Evolutionary conservation across 2,329 filamentous ascomycete genomes (phyloP).

Genomic region (Diplodia seriata): DNA sequence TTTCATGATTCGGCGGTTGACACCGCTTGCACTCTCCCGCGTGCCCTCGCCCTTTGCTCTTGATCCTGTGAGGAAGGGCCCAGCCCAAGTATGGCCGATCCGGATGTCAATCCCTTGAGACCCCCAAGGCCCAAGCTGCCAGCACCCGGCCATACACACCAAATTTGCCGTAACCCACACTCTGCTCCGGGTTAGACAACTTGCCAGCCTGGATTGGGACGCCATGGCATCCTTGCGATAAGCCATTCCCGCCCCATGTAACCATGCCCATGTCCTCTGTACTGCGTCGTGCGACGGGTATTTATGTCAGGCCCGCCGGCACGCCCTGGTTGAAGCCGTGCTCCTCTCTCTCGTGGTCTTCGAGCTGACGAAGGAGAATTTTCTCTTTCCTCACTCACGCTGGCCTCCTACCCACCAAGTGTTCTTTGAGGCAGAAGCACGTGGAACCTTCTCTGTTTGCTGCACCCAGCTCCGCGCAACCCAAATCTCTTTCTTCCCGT

Average conservation of each 20-base stretch:
- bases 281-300: conserved; percentile 24
- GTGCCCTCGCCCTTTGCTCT: conserved; percentile 2
- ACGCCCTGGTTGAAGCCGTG: background rate
- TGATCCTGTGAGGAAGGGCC: conserved; percentile 4
- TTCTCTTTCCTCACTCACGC: background rate
- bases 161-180: conserved; percentile 18
- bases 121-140: conserved; percentile 2
- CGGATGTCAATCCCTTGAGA: conserved; percentile 20
- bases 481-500: background rate
- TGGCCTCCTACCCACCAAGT: conserved; percentile 6
- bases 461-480: background rate
- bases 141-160: conserved; percentile 20
- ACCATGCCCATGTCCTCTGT: conserved; percentile 15
- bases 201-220: background rate
- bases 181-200: conserved; percentile 18
- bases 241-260: conserved; percentile 26
- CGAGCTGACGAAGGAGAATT: background rate
- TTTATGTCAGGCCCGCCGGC: conserved; percentile 11
- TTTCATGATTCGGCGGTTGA: background rate
- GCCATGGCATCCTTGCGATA: conserved; percentile 22
- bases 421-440: background rate
- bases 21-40: conserved; percentile 26
- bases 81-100: conserved; percentile 7
- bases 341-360: background rate
- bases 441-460: conserved; percentile 13